phyloP scores from a whole-genome alignment of 1,284 basidiomycete genomes.

The Marasmius oreades region DNA sequence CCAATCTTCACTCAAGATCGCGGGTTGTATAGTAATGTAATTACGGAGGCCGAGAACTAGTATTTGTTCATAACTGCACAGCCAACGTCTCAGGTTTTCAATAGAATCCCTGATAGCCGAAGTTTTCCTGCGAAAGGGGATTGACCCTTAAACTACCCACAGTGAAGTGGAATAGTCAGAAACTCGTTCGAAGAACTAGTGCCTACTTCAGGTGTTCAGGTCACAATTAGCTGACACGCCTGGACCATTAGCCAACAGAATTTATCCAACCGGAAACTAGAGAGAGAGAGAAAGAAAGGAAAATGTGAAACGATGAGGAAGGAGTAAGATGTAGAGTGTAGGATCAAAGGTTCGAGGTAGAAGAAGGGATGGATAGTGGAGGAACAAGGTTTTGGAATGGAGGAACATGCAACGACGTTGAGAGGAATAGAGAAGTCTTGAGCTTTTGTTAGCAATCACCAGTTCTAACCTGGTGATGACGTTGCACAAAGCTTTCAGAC shows the following conservation, averaged over 20 bases:
- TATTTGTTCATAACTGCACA: not conserved
- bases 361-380: not conserved
- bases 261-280: no score
- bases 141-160: not conserved
- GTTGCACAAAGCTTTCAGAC: no score
- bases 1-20: no score
- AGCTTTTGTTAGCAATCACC: no score
- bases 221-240: no score
- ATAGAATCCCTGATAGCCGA: not conserved
- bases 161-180: not conserved
- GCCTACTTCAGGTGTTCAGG: not conserved
- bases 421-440: not conserved
- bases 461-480: no score
- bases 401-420: not conserved
- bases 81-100: not conserved
- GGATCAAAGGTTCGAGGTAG: not conserved
- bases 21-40: no score
- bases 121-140: not conserved
- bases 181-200: not conserved
- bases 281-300: not conserved
- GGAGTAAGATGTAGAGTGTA: not conserved
- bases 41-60: no score
- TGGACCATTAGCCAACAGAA: no score
- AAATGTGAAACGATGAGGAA: not conserved
- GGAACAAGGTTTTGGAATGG: not conserved